Base-by-base conservation (phyloP, 345 rosid genomes). In the Geranium rotundifolium region DNA sequence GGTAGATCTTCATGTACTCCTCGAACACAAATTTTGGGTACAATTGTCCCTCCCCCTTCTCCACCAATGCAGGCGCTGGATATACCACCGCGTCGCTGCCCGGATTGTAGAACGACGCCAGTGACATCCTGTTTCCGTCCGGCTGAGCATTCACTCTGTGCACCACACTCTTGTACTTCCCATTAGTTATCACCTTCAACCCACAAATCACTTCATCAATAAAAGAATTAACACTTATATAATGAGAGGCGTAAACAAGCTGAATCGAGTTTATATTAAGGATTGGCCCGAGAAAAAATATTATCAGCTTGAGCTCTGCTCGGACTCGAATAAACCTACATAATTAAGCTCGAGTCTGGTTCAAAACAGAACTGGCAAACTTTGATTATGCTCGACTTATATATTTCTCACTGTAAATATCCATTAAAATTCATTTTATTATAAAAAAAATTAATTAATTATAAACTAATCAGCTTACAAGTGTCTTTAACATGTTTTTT, bases 101-200 rank as follows among this genome's bases (percentile, higher is more conserved):
- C 0, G 98, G 97, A 74, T 92, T 89, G 77, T 89, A 92, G 69
- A 92, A 92, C 19, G 98, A 87, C 2, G 97, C 97, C 2, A 92
- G 27, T 2, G 98, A 92, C 98, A 87, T 89, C 66, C 95, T 78
- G 57, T 71, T 92, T 0, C 98, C 95, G 23, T 84, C 87, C 1
- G 78, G 68, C 57, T 89, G 89, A 2, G 90, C 86, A 13, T 82
- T 15, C 73, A 92, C 98, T 4, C 95, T 73, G 73, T 92, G 98
- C 79, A 77, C 7, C 39, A 87, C 70, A 67, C 98, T 92, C 83
- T 89, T 92, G 76, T 89, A 89, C 72, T 83, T 92, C 8, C 98
- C 98, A 63, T 92, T 92, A 15, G 86, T 92, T 2, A 92, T 85
- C 57, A 92, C 98, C 96, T 91, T 39, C 31, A 13, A 7, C 31